These are phyloP conservation scores for Dendrobium officinale DNA, from an alignment of 106 monocot genomes.

Conservation along the genomic window DNA sequence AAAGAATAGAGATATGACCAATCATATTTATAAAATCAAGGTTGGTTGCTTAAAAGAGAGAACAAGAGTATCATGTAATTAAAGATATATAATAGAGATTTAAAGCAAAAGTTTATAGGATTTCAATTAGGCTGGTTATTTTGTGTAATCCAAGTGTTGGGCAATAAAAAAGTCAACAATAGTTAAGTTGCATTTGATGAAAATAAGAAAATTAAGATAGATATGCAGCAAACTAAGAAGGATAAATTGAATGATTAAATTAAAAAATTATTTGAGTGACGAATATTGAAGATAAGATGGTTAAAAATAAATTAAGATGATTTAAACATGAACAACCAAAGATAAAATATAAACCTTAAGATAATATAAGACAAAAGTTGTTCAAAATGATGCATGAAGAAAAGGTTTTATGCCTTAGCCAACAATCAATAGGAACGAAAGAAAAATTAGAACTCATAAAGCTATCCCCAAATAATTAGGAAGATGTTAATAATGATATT, in stretches of 20 bases:
- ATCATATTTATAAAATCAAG: background rate
- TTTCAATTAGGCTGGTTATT: background rate
- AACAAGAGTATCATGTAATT: background rate
- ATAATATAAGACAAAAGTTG: background rate
- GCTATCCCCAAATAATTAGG: no score
- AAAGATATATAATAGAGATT: background rate
- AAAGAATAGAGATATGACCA: no score
- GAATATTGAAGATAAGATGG: background rate
- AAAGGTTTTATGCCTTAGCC: background rate
- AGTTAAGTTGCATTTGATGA: background rate
- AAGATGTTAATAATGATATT: background rate
- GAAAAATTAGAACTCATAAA: background rate
- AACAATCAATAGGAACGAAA: background rate
- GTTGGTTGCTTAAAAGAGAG: background rate
- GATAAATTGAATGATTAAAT: background rate
- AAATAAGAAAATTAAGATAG: background rate
- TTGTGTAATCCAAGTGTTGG: background rate
- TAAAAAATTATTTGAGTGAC: background rate
- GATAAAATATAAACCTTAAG: background rate
- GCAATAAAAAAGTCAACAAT: background rate
- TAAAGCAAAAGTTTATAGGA: background rate
- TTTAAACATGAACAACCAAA: background rate
- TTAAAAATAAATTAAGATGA: background rate
- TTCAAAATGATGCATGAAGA: background rate
- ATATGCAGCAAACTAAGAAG: background rate